A percentile compares a stretch with the other conserved stretches of the same genome.
phyloP scores from a whole-genome alignment of 1,284 basidiomycete genomes.

The Cryptococcus amylolentus region DNA sequence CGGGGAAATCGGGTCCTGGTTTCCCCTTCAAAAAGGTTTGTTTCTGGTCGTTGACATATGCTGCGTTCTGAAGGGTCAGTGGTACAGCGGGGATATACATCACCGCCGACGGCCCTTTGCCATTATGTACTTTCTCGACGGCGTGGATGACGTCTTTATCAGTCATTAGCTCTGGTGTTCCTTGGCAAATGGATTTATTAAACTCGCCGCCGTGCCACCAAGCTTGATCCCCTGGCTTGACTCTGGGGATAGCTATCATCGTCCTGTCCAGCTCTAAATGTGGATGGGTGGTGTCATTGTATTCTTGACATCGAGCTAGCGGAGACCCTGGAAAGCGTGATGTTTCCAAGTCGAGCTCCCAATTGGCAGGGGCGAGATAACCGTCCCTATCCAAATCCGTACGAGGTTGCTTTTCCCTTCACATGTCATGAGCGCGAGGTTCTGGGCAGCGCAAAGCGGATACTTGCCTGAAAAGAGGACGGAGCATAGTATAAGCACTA shows the following conservation, averaged over 20 bases:
- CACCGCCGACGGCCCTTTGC: conserved; percentile 65
- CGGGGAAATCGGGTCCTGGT: conserved; percentile 71
- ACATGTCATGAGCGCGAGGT: background rate
- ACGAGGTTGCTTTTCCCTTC: conserved; percentile 9
- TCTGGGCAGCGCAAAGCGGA: no score
- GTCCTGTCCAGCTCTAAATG: conserved; percentile 63
- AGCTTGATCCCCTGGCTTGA: conserved; percentile 71
- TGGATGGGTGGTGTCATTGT: conserved; percentile 63
- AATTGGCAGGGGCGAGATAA: conserved; percentile 58
- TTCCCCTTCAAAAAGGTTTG: conserved; percentile 57
- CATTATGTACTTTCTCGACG: conserved; percentile 63
- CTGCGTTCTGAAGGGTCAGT: conserved; percentile 61
- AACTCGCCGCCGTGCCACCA: conserved; percentile 70
- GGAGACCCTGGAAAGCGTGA: conserved; percentile 62
- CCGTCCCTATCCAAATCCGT: conserved; percentile 19
- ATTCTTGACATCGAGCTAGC: conserved; percentile 62
- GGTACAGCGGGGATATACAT: conserved; percentile 76
- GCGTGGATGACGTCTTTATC: conserved; percentile 64
- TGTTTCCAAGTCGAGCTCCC: conserved; percentile 61
- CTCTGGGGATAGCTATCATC: conserved; percentile 70
- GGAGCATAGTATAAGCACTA: conserved; percentile 70
- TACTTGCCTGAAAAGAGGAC: conserved; percentile 64
- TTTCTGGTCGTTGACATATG: conserved; percentile 63
- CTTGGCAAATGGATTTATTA: background rate
- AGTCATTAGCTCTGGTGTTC: background rate